phyloP scores from a whole-genome alignment of 495 filamentous ascomycete genomes.

The Penicillium mononematosum region DNA sequence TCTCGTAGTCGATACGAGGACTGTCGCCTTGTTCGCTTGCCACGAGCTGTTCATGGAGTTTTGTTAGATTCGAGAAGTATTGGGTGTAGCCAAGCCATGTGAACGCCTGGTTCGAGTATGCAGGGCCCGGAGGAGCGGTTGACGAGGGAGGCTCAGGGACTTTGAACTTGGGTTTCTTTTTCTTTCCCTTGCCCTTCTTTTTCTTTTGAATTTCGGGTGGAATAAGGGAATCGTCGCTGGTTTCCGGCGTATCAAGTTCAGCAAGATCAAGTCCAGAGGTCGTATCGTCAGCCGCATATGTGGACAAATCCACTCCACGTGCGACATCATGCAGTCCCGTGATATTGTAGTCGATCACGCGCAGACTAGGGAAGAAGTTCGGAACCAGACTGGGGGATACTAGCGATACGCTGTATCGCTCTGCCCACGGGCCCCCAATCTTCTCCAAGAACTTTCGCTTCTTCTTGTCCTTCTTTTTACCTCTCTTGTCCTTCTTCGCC shows the following conservation, averaged over 20 bases:
- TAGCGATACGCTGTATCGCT: conserved; percentile 77
- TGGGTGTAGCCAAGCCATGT: conserved; percentile 78
- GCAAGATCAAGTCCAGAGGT: not conserved
- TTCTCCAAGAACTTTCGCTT: conserved; percentile 58
- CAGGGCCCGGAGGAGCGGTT: conserved; percentile 76
- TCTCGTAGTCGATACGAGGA: conserved; percentile 67
- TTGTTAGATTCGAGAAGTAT: conserved; percentile 89
- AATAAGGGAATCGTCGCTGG: not conserved
- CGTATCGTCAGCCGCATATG: conserved; percentile 17
- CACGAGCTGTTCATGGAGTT: conserved; percentile 68
- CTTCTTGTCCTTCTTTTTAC: conserved; percentile 48
- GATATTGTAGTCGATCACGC: conserved; percentile 91
- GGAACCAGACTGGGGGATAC: conserved; percentile 86
- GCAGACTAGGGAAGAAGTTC: conserved; percentile 85
- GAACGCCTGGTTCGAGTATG: conserved; percentile 83
- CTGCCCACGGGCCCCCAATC: conserved; percentile 76
- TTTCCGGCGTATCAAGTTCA: conserved; percentile 4
- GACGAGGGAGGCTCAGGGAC: conserved; percentile 72
- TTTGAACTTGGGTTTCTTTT: conserved; percentile 59
- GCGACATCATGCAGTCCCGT: conserved; percentile 63
- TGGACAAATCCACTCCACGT: conserved; percentile 36
- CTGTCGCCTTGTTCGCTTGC: conserved; percentile 36
- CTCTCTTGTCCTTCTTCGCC: conserved; percentile 40
- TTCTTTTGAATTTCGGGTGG: conserved; percentile 36
- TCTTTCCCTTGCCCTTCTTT: conserved; percentile 51